These are phyloP conservation scores for Melaleuca quinquenervia DNA, from an alignment of 345 rosid species.

Conservation along the genomic window DNA sequence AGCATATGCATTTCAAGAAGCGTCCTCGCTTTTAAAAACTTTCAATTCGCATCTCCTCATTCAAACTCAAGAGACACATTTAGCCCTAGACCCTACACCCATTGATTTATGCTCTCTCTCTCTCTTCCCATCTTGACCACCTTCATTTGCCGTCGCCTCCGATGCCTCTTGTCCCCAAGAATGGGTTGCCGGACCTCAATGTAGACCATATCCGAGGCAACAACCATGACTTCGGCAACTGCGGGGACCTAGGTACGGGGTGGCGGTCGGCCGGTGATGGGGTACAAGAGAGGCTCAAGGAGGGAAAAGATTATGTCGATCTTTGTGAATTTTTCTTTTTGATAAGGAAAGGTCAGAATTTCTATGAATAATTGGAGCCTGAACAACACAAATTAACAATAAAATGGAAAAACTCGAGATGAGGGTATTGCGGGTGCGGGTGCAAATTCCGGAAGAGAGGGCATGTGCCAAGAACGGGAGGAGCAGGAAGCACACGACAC, in stretches of 20 bases:
- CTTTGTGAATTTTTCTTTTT: too few relatives aligned
- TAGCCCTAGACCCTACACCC: neutral
- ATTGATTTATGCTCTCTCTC: neutral
- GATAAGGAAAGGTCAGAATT: too few relatives aligned
- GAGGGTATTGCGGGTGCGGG: neutral
- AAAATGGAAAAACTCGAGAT: neutral
- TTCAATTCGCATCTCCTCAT: neutral
- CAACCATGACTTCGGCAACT: neutral
- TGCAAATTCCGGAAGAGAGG: neutral
- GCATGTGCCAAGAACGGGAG: neutral
- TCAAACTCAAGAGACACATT: neutral
- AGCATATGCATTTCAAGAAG: neutral
- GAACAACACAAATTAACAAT: neutral
- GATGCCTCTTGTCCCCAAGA: neutral
- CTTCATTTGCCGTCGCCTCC: neutral
- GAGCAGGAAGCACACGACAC: neutral
- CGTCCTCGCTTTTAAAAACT: neutral
- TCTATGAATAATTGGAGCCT: neutral
- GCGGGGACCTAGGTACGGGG: neutral
- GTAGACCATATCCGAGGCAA: neutral
- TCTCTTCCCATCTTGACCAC: neutral
- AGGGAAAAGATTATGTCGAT: neutral
- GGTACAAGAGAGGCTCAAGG: neutral
- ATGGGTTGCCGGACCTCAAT: neutral
- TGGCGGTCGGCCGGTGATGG: neutral